These are phyloP conservation scores for Suillus ampliporus DNA, from an alignment of 768 basidiomycete species.

Conservation along the genomic window DNA sequence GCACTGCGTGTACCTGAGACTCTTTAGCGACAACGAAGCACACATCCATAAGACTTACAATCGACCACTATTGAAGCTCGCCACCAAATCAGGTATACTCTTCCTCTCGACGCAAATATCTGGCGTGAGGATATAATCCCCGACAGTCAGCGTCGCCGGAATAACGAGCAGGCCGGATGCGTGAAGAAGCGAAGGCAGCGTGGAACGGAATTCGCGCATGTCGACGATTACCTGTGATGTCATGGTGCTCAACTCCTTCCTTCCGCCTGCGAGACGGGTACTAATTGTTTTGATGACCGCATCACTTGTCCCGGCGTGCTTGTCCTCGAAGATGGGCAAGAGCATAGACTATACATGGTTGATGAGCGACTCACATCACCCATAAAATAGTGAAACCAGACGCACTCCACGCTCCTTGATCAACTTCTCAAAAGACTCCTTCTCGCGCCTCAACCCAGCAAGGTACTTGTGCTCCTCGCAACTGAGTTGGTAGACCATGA, in stretches of 20 bases:
- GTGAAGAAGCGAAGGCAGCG: constrained; percentile 88
- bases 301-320: constrained; percentile 50
- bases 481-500: constrained; percentile 92
- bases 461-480: constrained; percentile 97
- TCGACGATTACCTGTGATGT: constrained; percentile 93
- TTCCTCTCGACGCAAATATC: constrained; percentile 97
- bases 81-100: constrained; percentile 90
- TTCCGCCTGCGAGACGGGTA: constrained; percentile 85
- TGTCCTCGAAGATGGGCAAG: constrained; percentile 77
- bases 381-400: neutral
- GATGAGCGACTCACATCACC: neutral
- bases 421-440: constrained; percentile 89
- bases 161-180: constrained; percentile 78
- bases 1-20: constrained; percentile 89
- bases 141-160: constrained; percentile 93
- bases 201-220: constrained; percentile 95
- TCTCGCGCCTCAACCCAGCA: constrained; percentile 86
- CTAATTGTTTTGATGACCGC: constrained; percentile 81
- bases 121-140: constrained; percentile 94
- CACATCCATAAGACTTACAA: constrained; percentile 62
- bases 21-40: constrained; percentile 2
- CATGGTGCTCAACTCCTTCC: constrained; percentile 66
- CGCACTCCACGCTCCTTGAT: constrained; percentile 92
- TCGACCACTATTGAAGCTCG: constrained; percentile 92
- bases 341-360: constrained; percentile 74